These are phyloP conservation scores for Acephala macrosclerotiorum DNA, from an alignment of 2,329 filamentous ascomycete genomes.

Conservation along the genomic window DNA sequence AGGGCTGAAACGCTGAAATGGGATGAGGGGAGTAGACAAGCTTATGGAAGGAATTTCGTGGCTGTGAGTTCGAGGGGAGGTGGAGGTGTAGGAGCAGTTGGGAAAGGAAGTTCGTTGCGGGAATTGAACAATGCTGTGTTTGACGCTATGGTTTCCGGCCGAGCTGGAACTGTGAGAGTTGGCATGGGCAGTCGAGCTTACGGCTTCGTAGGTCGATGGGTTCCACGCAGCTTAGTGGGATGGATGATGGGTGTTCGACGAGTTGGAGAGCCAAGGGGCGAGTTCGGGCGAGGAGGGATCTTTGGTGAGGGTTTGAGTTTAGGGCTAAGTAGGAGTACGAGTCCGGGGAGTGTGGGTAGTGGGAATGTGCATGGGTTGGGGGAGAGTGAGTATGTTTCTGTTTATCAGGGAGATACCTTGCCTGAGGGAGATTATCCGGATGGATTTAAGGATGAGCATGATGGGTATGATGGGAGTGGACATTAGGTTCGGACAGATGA, in stretches of 20 bases:
- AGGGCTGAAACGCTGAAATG: slow-evolving; percentile 66
- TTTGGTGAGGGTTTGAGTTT: slow-evolving; percentile 17
- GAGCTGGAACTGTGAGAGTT: slow-evolving; percentile 72
- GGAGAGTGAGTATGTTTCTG: slow-evolving; percentile 40
- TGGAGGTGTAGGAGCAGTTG: slow-evolving; percentile 50
- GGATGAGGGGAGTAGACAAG: slow-evolving; percentile 65
- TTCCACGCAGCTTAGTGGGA: slow-evolving; percentile 79
- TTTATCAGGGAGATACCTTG: slow-evolving; percentile 25
- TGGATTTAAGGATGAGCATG: slow-evolving; percentile 16
- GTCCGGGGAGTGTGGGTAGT: slow-evolving; percentile 26
- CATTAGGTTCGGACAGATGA: background rate
- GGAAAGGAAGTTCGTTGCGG: slow-evolving; percentile 67
- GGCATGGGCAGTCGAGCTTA: slow-evolving; percentile 87
- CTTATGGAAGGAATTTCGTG: slow-evolving; percentile 70
- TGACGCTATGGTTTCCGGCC: slow-evolving; percentile 76
- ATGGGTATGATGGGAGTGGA: background rate
- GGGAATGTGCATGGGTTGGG: slow-evolving; percentile 28
- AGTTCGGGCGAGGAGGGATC: slow-evolving; percentile 27
- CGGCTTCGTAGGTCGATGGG: slow-evolving; percentile 82
- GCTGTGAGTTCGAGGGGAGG: slow-evolving; percentile 56
- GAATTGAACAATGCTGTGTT: slow-evolving; percentile 89
- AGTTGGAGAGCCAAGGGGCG: slow-evolving; percentile 46
- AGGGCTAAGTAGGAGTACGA: slow-evolving; percentile 25
- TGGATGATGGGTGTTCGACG: slow-evolving; percentile 89
- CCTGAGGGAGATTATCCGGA: slow-evolving; percentile 10